Evolutionary conservation across 306 rosid species (phyloP).

Genomic region (Corylus avellana): DNA sequence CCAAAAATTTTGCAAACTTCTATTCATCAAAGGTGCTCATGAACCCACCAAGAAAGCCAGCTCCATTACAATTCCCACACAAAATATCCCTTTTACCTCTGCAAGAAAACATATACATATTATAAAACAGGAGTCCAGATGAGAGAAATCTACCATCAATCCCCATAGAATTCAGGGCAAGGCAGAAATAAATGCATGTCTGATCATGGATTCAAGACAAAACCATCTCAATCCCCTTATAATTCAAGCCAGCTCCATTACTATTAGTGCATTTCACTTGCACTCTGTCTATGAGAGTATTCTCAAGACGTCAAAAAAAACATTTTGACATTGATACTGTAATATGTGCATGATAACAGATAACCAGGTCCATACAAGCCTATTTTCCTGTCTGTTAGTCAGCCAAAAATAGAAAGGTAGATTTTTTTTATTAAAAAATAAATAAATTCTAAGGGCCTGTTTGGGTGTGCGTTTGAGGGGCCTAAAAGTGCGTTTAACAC

Average conservation of each 20-base stretch:
- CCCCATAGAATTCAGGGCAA: background rate
- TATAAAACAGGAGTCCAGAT: conserved; percentile 2
- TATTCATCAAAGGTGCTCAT: conserved; percentile 82
- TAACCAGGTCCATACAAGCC: background rate
- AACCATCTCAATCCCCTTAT: too few relatives aligned
- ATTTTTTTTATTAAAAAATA: too few relatives aligned
- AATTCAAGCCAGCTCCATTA: too few relatives aligned
- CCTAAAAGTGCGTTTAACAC: too few relatives aligned
- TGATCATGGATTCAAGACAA: background rate
- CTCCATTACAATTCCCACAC: conserved; percentile 94
- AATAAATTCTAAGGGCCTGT: too few relatives aligned
- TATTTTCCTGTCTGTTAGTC: background rate
- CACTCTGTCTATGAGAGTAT: conserved; percentile 2
- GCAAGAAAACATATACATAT: conserved; percentile 31
- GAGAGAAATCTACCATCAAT: background rate
- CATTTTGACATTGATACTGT: background rate
- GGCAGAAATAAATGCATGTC: conserved; percentile 1
- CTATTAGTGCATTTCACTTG: background rate
- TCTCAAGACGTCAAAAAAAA: background rate
- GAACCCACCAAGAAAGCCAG: conserved; percentile 91
- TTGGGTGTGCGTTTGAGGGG: too few relatives aligned
- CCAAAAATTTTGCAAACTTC: conserved; percentile 24
- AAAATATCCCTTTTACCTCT: conserved; percentile 85
- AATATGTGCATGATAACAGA: background rate
- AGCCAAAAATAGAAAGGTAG: background rate